Evolutionary conservation across 495 filamentous ascomycete species (phyloP).

Genomic region (Xylaria scruposa): DNA sequence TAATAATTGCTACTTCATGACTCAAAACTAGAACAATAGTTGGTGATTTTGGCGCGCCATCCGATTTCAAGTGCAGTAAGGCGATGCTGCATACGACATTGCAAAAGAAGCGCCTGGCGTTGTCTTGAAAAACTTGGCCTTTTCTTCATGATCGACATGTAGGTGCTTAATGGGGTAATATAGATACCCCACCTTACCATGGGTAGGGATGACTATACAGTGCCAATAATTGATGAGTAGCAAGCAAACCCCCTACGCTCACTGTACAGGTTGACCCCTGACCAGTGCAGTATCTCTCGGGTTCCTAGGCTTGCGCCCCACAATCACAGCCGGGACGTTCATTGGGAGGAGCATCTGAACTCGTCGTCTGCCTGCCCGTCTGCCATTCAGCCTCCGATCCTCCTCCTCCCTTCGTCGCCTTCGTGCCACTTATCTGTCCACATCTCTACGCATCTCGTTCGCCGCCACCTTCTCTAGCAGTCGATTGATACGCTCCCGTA

Average conservation of each 20-base stretch:
- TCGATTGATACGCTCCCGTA: background rate
- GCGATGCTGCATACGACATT: background rate
- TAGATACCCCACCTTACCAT: background rate
- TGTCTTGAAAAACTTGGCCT: background rate
- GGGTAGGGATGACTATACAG: background rate
- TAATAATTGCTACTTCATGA: background rate
- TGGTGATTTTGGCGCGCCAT: background rate
- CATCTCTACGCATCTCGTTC: background rate
- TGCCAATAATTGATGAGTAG: background rate
- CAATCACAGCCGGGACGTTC: background rate
- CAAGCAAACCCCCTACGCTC: background rate
- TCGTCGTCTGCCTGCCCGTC: conserved; percentile 7
- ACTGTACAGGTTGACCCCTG: conserved; percentile 10
- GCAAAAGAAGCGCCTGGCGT: background rate
- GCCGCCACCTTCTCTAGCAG: background rate
- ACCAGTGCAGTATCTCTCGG: background rate
- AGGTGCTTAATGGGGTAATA: background rate
- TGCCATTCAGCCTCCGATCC: background rate
- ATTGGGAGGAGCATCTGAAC: conserved; percentile 4
- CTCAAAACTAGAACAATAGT: background rate
- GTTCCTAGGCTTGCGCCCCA: background rate
- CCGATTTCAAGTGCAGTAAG: background rate
- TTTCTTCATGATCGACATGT: background rate
- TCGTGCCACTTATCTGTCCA: conserved; percentile 1
- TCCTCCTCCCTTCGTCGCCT: conserved; percentile 8